Conservation (phyloP, 2,329 filamentous ascomycete genomes). For the Capronia coronata region DNA sequence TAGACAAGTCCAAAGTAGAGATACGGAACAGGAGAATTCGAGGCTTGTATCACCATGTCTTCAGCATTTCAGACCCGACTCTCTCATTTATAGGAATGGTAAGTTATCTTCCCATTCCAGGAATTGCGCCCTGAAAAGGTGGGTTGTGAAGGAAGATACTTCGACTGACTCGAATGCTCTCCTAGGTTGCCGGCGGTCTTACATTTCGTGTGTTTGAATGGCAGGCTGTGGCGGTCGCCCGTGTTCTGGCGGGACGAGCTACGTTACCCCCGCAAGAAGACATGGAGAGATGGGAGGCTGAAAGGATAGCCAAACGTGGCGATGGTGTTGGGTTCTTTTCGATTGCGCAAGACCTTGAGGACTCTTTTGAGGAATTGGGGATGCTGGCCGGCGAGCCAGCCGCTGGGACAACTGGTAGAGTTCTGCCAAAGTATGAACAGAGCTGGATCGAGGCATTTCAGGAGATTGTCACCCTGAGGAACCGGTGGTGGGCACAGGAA, state of each 20-base stretch:
- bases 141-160: too few relatives aligned
- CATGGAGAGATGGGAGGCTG: slow-evolving; percentile 31
- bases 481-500: too few relatives aligned
- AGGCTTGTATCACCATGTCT: slow-evolving; percentile 36
- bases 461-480: too few relatives aligned
- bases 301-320: slow-evolving; percentile 7
- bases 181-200: slow-evolving; percentile 35
- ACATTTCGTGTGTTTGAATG: slow-evolving; percentile 33
- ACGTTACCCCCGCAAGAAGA: slow-evolving; percentile 25
- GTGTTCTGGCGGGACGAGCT: slow-evolving; percentile 29
- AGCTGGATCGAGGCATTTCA: too few relatives aligned
- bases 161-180: too few relatives aligned
- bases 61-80: slow-evolving; percentile 33
- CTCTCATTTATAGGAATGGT: slow-evolving; percentile 32
- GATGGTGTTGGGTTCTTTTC: slow-evolving; percentile 26
- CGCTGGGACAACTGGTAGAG: slow-evolving; percentile 30
- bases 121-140: too few relatives aligned
- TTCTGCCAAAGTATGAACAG: too few relatives aligned
- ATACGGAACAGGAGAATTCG: slow-evolving; percentile 35
- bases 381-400: slow-evolving; percentile 40
- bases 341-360: slow-evolving; percentile 34
- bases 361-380: slow-evolving; percentile 39
- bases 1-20: slow-evolving; percentile 28
- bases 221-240: slow-evolving; percentile 32
- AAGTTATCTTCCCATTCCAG: not conserved